These are phyloP conservation scores for Peziza echinospora DNA, from an alignment of 495 filamentous ascomycete genomes.

Conservation along the genomic window DNA sequence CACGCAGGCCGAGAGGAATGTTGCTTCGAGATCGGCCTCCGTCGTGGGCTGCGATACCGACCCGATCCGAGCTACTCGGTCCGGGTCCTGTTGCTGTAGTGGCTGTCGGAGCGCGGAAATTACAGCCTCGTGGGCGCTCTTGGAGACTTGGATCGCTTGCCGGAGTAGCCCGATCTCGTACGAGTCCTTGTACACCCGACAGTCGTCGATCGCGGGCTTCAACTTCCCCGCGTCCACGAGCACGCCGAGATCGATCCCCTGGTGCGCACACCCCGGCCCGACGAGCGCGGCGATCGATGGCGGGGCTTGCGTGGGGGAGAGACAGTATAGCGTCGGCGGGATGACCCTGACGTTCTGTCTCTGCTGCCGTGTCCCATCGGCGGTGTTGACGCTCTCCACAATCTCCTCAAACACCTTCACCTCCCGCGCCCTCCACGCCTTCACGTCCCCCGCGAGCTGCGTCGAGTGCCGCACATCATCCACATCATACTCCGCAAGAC, in stretches of 20 bases:
- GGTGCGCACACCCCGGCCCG: slow-evolving; percentile 1
- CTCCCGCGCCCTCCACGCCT: slow-evolving; percentile 14
- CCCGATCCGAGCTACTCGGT: too few species aligned
- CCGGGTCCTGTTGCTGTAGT: background rate
- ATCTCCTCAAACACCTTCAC: slow-evolving; percentile 17
- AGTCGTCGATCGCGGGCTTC: slow-evolving; percentile 44
- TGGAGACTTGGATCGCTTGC: slow-evolving; percentile 55
- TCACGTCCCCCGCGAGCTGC: slow-evolving; percentile 17
- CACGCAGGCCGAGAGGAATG: slow-evolving; percentile 49
- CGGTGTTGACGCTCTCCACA: slow-evolving; percentile 6
- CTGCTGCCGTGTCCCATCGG: background rate
- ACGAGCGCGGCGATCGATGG: slow-evolving; percentile 1
- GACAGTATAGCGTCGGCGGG: slow-evolving; percentile 19
- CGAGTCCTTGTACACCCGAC: slow-evolving; percentile 53
- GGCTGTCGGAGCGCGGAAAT: slow-evolving; percentile 31
- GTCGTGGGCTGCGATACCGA: slow-evolving; percentile 43
- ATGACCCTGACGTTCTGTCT: slow-evolving; percentile 11
- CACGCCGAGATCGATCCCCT: slow-evolving; percentile 5
- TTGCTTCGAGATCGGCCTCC: slow-evolving; percentile 63
- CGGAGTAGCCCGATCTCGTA: slow-evolving; percentile 64
- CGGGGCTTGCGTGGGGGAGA: slow-evolving; percentile 10
- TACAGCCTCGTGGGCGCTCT: slow-evolving; percentile 47
- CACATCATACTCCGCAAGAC: slow-evolving; percentile 30
- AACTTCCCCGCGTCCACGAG: slow-evolving; percentile 27
- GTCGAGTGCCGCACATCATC: slow-evolving; percentile 22